Conservation (phyloP, 805 yeast species). For the Candida caryicola region DNA sequence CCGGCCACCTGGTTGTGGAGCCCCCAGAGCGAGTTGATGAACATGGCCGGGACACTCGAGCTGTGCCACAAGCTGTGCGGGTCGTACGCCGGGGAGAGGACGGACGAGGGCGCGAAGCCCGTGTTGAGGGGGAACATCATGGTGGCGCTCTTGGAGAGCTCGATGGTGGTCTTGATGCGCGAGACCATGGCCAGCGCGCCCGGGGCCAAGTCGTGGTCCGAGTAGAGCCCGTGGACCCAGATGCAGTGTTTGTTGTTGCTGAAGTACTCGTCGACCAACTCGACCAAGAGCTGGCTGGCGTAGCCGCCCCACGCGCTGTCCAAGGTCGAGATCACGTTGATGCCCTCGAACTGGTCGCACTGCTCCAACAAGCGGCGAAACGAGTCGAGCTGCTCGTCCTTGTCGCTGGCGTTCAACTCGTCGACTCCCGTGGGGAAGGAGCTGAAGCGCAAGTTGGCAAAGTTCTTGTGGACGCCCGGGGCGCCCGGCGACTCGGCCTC, state of each 20-base stretch:
- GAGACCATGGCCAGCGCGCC: conserved; percentile 21
- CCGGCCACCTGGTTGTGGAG: conserved; percentile 35
- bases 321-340: conserved; percentile 65
- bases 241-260: conserved; percentile 34
- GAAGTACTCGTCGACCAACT: conserved; percentile 67
- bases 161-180: conserved; percentile 45
- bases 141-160: conserved; percentile 47
- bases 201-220: conserved; percentile 24
- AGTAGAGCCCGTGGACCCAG: conserved; percentile 33
- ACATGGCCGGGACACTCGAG: conserved; percentile 27
- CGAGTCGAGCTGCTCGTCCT: conserved; percentile 42
- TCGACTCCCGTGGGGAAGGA: conserved; percentile 55
- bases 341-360: conserved; percentile 71
- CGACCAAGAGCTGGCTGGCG: conserved; percentile 47
- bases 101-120: neutral
- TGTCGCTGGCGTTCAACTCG: conserved; percentile 48
- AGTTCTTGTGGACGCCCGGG: conserved; percentile 24
- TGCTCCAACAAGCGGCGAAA: conserved; percentile 67
- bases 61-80: conserved; percentile 41
- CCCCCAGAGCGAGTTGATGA: conserved; percentile 43
- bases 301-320: conserved; percentile 89
- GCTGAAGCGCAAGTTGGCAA: conserved; percentile 41
- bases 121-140: conserved; percentile 54
- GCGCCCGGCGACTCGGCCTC: conserved; percentile 4
- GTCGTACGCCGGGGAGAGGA: conserved; percentile 11